Evolutionary conservation across 768 basidiomycete genomes (phyloP), one percentile per base, ranked within the genome.

Genomic region (Boletus insuetus): DNA sequence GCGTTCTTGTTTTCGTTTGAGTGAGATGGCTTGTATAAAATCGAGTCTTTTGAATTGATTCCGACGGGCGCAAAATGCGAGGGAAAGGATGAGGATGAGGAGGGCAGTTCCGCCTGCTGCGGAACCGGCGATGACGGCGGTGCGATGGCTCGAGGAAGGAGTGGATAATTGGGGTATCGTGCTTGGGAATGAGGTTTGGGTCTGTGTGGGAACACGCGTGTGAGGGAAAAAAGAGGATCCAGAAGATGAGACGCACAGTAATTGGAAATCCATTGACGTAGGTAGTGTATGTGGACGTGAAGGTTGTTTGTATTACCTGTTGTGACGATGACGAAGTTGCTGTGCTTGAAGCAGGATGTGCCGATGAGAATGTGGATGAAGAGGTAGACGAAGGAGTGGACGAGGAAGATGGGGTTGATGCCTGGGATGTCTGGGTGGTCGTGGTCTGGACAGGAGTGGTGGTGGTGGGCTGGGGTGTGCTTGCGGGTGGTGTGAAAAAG

Each of bases 101-200:
- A 79, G 42, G 9, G 70, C 64, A 16, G 75, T 69, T 10, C 64
- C 72, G 3, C 71, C 77, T 6, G 72, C 69, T 31, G 77, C 75
- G 4, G 73, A 66, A 4, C 77, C 77, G 4, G 74, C 77, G 31
- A 80, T 79, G 39, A 76, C 67, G 38, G 73, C 72, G 1, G 73
- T 76, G 19, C 76, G 76, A 5, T 65, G 42, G 24, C 46, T 52
- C 3, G 57, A 53, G 16, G 55, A 35, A 14, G 32, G 22, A 31
- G n/a, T 16, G 0, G 58, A 29, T 0, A 13, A 1, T 34, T 37
- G 3, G 11, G 59, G 59, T 40, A 71, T 64, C 29, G 61, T 65
- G 8, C 39, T 66, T 12, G 68, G 64, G 7, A 63, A 49, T 0
- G 50, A 5, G 4, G 58, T 61, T 19, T 44, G 19, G 4, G 53